Percentiles rank a stretch among this genome's conserved stretches.
These are phyloP conservation scores for Verticillium klebahnii DNA, from an alignment of 2,329 filamentous ascomycete genomes.

Conservation along the genomic window DNA sequence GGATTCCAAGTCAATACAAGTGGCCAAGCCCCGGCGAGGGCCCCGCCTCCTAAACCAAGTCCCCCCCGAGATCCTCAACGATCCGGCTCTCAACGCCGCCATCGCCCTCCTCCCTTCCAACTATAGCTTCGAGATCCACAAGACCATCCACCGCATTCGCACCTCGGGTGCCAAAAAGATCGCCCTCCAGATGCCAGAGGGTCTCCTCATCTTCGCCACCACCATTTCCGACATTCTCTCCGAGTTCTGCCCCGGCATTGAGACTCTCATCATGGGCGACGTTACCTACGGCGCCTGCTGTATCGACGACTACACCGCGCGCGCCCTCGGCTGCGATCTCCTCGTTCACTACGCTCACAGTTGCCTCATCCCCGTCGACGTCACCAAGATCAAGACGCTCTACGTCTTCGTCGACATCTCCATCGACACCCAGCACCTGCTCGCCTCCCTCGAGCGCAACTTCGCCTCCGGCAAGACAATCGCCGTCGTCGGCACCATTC, in stretches of 20 bases:
- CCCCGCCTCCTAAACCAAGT: conserved; percentile 88
- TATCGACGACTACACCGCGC: conserved; percentile 95
- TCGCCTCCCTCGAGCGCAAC: conserved; percentile 84
- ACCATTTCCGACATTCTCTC: conserved; percentile 96
- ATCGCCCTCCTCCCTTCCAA: conserved; percentile 86
- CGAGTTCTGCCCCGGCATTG: conserved; percentile 85
- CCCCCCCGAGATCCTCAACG: conserved; percentile 78
- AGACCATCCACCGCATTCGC: conserved; percentile 92
- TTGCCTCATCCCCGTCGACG: conserved; percentile 91
- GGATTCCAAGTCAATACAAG: conserved; percentile 64
- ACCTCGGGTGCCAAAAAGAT: conserved; percentile 74
- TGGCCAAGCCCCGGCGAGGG: conserved; percentile 64
- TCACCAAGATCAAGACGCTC: conserved; percentile 93
- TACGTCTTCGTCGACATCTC: conserved; percentile 98
- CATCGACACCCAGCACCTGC: conserved; percentile 84
- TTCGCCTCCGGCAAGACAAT: conserved; percentile 82
- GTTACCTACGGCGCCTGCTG: conserved; percentile 98
- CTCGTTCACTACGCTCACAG: conserved; percentile 96
- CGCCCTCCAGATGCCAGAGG: conserved; percentile 96
- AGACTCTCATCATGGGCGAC: conserved; percentile 98
- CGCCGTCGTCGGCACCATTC: conserved; percentile 92
- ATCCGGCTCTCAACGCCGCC: conserved; percentile 80
- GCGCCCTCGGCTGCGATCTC: conserved; percentile 88
- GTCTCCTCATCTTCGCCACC: conserved; percentile 89
- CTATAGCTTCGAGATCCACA: conserved; percentile 97